phyloP scores from a whole-genome alignment of 2,329 filamentous ascomycete genomes.

The Canariomyces notabilis region DNA sequence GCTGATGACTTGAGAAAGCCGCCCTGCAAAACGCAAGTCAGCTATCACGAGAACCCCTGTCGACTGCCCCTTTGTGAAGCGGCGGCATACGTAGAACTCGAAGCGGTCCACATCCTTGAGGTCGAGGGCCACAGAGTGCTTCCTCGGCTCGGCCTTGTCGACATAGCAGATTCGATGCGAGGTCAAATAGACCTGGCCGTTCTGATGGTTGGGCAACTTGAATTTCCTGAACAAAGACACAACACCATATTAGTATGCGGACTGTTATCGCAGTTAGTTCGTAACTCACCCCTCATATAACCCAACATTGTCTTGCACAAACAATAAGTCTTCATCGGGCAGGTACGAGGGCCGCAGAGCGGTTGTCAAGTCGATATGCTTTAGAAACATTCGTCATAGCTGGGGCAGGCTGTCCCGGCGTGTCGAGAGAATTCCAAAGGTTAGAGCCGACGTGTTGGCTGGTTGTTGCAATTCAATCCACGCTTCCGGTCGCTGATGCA shows the following conservation, averaged over 20 bases:
- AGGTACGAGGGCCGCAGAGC: conserved; percentile 88
- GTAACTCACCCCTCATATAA: conserved; percentile 94
- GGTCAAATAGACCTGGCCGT: conserved; percentile 93
- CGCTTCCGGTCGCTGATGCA: no score
- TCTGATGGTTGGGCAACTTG: conserved; percentile 90
- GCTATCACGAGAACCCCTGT: conserved; percentile 1
- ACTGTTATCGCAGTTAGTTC: no score
- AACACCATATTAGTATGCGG: conserved; percentile 5
- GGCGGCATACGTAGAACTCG: conserved; percentile 69
- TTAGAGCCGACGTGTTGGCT: no score
- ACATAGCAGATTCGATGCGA: conserved; percentile 95
- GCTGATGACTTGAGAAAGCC: conserved; percentile 93
- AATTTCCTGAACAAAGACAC: conserved; percentile 61
- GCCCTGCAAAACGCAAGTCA: conserved; percentile 47
- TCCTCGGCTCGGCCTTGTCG: conserved; percentile 78
- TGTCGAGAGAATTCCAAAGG: conserved; percentile 5
- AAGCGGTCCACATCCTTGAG: conserved; percentile 85
- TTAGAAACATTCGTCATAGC: conserved; percentile 88
- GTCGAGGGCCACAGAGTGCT: conserved; percentile 78
- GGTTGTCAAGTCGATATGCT: conserved; percentile 91
- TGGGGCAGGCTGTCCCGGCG: conserved; percentile 25
- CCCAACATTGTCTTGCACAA: conserved; percentile 95
- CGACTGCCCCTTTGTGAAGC: conserved; percentile 18
- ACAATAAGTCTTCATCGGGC: conserved; percentile 89
- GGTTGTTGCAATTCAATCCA: no score